A percentile compares a stretch with the other conserved stretches of the same genome.
phyloP scores from a whole-genome alignment of 2,329 filamentous ascomycete species.

The Alternaria triticimaculans region DNA sequence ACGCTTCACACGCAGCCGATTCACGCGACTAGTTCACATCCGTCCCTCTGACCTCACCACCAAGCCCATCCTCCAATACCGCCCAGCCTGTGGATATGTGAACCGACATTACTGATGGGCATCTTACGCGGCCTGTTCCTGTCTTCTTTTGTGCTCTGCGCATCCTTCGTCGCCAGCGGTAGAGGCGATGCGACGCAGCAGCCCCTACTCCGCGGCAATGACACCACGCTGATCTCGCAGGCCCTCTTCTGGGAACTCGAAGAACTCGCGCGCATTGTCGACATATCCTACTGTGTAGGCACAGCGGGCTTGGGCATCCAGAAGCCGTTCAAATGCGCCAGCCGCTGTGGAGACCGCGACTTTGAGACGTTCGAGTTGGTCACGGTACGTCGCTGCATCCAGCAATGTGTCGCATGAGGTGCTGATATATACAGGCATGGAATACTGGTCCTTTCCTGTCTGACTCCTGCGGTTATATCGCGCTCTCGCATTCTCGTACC shows the following conservation, averaged over 20 bases:
- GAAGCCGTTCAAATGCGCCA: conserved; percentile 83
- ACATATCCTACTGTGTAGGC: conserved; percentile 94
- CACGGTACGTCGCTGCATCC: conserved; percentile 51
- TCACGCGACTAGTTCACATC: neutral
- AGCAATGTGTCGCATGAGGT: conserved; percentile 3
- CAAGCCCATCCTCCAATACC: neutral
- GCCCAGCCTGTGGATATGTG: conserved; percentile 37
- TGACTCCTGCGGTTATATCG: conserved; percentile 94
- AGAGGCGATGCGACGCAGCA: conserved; percentile 27
- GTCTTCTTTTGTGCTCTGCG: conserved; percentile 24
- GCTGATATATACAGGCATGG: conserved; percentile 68
- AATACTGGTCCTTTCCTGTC: conserved; percentile 86
- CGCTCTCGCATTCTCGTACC: conserved; percentile 73
- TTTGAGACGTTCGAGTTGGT: conserved; percentile 82
- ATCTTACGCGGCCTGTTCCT: conserved; percentile 30
- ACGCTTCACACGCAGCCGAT: neutral
- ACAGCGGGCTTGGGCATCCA: conserved; percentile 81
- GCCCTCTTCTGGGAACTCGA: conserved; percentile 81
- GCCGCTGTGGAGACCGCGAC: conserved; percentile 80
- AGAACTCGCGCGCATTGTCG: conserved; percentile 86
- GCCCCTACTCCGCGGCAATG: conserved; percentile 39
- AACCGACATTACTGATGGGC: conserved; percentile 27
- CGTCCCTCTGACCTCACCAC: conserved; percentile 31
- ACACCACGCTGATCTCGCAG: conserved; percentile 58
- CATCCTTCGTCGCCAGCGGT: conserved; percentile 10